A percentile compares a stretch with the other conserved stretches of the same genome.
Evolutionary conservation across 2,329 filamentous ascomycete species (phyloP).

Genomic region (Cladosporium colombiae): DNA sequence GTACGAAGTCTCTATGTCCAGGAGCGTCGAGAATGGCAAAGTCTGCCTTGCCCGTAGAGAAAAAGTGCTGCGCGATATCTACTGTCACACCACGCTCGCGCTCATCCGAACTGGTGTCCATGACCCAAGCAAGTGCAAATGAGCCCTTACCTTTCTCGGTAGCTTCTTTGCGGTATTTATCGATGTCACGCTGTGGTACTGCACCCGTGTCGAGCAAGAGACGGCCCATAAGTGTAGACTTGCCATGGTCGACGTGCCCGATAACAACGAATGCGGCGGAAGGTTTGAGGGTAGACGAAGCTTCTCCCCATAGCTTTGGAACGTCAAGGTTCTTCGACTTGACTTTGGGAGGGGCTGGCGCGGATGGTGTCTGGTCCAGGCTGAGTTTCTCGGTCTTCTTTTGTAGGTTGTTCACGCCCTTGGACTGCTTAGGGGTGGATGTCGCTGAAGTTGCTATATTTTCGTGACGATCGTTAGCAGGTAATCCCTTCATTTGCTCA

Average conservation of each 20-base stretch:
- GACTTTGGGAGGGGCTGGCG: conserved; percentile 42
- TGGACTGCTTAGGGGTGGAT: conserved; percentile 20
- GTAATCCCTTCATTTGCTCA: conserved; percentile 32
- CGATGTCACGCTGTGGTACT: conserved; percentile 82
- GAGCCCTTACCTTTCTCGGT: conserved; percentile 91
- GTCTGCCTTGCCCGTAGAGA: conserved; percentile 80
- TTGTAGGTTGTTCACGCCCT: conserved; percentile 28
- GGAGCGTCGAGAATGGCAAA: conserved; percentile 97
- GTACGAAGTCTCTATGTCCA: conserved; percentile 92
- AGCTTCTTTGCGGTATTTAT: conserved; percentile 74
- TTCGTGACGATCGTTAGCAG: background rate
- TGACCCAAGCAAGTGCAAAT: conserved; percentile 94
- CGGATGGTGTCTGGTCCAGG: conserved; percentile 25
- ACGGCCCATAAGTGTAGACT: conserved; percentile 97
- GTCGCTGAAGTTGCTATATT: background rate
- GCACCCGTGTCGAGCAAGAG: conserved; percentile 84
- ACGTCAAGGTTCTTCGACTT: conserved; percentile 83
- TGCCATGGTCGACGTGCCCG: conserved; percentile 97
- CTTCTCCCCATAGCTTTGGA: conserved; percentile 32
- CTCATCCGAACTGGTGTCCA: conserved; percentile 90
- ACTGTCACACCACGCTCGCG: conserved; percentile 89
- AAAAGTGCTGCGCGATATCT: conserved; percentile 92
- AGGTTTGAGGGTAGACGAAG: conserved; percentile 26
- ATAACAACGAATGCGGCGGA: conserved; percentile 36
- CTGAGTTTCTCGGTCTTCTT: conserved; percentile 36